These are phyloP conservation scores for Tetrahymena thermophila DNA, from an alignment of 73 alveolate species.

Conservation along the genomic window DNA sequence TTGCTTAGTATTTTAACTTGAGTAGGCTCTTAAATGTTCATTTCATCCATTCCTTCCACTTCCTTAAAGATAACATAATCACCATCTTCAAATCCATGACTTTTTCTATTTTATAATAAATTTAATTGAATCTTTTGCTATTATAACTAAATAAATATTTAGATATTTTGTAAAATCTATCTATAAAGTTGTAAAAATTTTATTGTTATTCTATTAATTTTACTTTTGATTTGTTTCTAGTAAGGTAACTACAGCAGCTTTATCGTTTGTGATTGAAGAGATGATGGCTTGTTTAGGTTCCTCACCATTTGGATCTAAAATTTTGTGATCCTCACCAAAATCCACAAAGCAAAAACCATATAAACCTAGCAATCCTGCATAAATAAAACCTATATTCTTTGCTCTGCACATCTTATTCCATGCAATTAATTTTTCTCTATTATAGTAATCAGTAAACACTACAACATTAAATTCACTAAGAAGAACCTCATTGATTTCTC, in stretches of 20 bases:
- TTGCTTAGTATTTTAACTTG: constrained; percentile 59
- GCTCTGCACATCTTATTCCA: constrained; percentile 72
- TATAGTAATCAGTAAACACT: constrained; percentile 78
- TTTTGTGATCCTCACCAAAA: constrained; percentile 72
- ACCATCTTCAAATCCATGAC: constrained; percentile 93
- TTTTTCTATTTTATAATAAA: constrained; percentile 44
- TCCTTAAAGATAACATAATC: constrained; percentile 92
- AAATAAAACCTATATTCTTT: constrained; percentile 75
- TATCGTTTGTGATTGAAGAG: constrained; percentile 62
- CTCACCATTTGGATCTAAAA: constrained; percentile 92
- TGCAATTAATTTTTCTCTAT: constrained; percentile 56
- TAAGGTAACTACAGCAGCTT: constrained; percentile 71
- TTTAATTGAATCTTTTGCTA: no score
- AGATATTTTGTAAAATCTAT: no score
- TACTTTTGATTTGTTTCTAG: constrained; percentile 46
- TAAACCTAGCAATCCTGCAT: constrained; percentile 69
- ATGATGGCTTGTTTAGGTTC: constrained; percentile 90
- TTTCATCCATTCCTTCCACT: constrained; percentile 97
- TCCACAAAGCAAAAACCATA: constrained; percentile 93
- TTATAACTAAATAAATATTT: no score
- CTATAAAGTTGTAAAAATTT: no score
- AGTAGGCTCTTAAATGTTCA: constrained; percentile 80
- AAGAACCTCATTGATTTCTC: constrained; percentile 34
- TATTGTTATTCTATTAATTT: background rate
- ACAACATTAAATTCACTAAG: constrained; percentile 64